Percentiles rank a stretch among this genome's conserved stretches.
phyloP scores from a whole-genome alignment of 495 filamentous ascomycete genomes.

The Talaromyces ruber region DNA sequence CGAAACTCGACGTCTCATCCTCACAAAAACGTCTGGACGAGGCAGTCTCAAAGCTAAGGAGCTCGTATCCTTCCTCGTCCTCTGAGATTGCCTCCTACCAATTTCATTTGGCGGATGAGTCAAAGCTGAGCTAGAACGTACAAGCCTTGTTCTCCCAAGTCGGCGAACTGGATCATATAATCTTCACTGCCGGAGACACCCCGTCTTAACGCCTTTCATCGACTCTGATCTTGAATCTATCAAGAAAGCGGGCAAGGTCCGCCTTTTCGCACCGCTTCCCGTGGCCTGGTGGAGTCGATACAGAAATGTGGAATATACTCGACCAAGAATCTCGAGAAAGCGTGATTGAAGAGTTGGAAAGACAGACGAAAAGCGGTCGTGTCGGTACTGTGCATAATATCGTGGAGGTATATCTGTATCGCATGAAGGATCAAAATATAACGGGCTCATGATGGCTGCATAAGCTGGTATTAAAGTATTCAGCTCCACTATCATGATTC shows the following conservation, averaged over 20 bases:
- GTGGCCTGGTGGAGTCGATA: background rate
- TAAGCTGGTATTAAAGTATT: too few relatives aligned
- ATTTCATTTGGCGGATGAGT: background rate
- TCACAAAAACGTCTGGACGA: background rate
- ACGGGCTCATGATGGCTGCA: too few relatives aligned
- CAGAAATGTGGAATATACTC: slow-evolving; percentile 1
- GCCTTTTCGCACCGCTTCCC: too few relatives aligned
- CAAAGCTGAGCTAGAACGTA: background rate
- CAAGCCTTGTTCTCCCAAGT: background rate
- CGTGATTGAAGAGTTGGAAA: background rate
- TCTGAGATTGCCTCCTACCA: background rate
- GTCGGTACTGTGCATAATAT: slow-evolving; percentile 47
- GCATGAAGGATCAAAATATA: slow-evolving; percentile 48
- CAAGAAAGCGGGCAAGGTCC: too few relatives aligned
- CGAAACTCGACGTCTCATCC: background rate
- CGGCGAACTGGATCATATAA: background rate
- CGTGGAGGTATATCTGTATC: slow-evolving; percentile 57
- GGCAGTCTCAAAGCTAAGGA: background rate
- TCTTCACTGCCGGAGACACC: background rate
- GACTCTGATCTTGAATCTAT: background rate
- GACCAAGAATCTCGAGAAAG: background rate
- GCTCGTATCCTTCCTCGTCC: background rate
- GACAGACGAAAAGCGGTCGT: background rate
- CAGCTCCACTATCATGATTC: too few relatives aligned
- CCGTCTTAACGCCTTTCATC: background rate